These are phyloP conservation scores for Aurifilum marmelostoma DNA, from an alignment of 2,329 filamentous ascomycete genomes.

Conservation along the genomic window DNA sequence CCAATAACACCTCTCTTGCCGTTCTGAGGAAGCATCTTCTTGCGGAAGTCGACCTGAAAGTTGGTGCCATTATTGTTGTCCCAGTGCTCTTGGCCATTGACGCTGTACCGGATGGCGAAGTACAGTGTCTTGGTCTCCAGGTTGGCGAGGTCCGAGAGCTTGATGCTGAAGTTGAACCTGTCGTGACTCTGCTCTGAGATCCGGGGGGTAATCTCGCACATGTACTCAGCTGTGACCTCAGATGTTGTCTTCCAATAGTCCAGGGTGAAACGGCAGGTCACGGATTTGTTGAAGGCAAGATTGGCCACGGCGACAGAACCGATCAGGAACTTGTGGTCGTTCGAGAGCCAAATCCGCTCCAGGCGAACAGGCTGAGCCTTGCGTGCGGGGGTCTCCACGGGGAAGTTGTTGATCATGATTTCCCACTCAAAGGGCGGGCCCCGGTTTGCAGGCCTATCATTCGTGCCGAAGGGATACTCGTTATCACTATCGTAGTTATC, in stretches of 20 bases:
- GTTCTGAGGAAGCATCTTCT: conserved; percentile 69
- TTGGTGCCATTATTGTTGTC: conserved; percentile 89
- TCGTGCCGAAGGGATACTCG: conserved; percentile 81
- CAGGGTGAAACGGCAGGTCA: conserved; percentile 91
- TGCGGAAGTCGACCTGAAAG: conserved; percentile 92
- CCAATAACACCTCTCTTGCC: conserved; percentile 59
- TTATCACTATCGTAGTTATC: conserved; percentile 84
- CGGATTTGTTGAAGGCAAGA: conserved; percentile 83
- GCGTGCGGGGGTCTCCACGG: conserved; percentile 65
- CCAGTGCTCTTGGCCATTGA: conserved; percentile 87
- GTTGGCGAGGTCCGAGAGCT: conserved; percentile 86
- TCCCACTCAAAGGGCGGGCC: conserved; percentile 78
- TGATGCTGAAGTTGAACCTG: conserved; percentile 92
- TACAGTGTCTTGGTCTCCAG: conserved; percentile 91
- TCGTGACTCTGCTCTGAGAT: conserved; percentile 71
- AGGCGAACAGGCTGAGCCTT: conserved; percentile 72
- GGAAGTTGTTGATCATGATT: conserved; percentile 83
- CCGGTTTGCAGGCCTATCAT: conserved; percentile 49
- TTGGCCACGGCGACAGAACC: conserved; percentile 87
- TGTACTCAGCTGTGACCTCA: conserved; percentile 88
- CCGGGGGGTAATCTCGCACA: conserved; percentile 72
- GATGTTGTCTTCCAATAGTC: conserved; percentile 99
- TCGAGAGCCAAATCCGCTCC: conserved; percentile 84
- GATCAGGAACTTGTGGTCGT: conserved; percentile 83
- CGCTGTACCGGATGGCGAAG: conserved; percentile 86